phyloP scores from a whole-genome alignment of 345 rosid species.

The Corchorus capsularis region DNA sequence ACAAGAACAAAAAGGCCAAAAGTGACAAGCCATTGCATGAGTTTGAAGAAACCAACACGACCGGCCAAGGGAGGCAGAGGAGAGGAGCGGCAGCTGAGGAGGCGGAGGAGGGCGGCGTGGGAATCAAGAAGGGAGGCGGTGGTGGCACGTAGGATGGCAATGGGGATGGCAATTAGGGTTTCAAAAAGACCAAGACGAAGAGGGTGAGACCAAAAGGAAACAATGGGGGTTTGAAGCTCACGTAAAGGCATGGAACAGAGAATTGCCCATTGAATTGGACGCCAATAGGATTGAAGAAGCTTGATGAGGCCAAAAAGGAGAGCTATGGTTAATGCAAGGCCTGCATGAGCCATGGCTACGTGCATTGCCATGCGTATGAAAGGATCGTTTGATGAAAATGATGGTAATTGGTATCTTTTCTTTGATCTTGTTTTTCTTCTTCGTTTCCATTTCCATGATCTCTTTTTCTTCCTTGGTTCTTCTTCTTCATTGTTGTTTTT shows the following conservation, averaged over 20 bases:
- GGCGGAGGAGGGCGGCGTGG: conserved; percentile 10
- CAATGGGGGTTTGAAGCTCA: conserved; percentile 3
- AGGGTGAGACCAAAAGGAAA: conserved; percentile 18
- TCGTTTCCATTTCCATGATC: not conserved
- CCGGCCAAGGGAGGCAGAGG: not conserved
- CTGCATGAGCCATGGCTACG: conserved; percentile 24
- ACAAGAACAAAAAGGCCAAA: conserved; percentile 20
- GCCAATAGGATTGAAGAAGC: conserved; percentile 18
- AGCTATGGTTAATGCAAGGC: conserved; percentile 14
- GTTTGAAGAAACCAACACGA: conserved; percentile 15
- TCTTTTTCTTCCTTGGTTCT: not conserved
- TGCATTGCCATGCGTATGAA: conserved; percentile 14
- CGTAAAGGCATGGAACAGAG: conserved; percentile 20
- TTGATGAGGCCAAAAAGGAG: conserved; percentile 19
- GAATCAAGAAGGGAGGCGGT: conserved; percentile 20
- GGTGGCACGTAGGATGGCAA: conserved; percentile 11
- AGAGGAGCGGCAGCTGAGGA: not conserved
- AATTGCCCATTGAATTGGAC: conserved; percentile 18
- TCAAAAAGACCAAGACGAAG: conserved; percentile 18
- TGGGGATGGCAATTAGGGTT: conserved; percentile 18
- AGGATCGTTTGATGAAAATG: conserved; percentile 20
- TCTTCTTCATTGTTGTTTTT: not conserved
- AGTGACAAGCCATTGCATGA: conserved; percentile 19
- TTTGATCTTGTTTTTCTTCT: not conserved
- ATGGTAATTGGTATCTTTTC: not conserved